Percentiles rank a stretch among this genome's conserved stretches.
Evolutionary conservation across 192 early-diverging fungal species (phyloP).

Genomic region (Dispira parvispora): DNA sequence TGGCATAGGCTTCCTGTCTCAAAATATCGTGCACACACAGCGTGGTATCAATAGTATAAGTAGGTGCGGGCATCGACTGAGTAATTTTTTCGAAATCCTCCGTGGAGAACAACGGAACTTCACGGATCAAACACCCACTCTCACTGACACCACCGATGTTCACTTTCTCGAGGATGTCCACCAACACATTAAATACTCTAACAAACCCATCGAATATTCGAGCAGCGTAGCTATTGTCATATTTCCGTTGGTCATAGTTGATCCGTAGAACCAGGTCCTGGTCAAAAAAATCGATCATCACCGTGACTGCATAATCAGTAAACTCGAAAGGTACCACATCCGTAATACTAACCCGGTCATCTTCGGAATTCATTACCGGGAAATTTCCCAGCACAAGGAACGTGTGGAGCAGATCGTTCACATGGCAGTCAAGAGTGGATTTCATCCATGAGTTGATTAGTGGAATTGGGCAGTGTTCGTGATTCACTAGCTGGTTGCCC

Average conservation of each 20-base stretch:
- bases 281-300: not conserved
- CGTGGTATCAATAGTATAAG: too few species aligned
- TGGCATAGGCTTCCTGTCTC: not conserved
- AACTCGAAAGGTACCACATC: not conserved
- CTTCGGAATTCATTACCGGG: not conserved
- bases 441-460: not conserved
- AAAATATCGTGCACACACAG: too few species aligned
- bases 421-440: not conserved
- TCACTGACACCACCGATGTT: not conserved
- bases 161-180: too few species aligned
- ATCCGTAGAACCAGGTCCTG: not conserved
- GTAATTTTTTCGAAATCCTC: not conserved
- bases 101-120: not conserved
- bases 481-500: not conserved
- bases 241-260: not conserved
- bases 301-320: not conserved
- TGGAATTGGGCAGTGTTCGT: not conserved
- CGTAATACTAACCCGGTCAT: not conserved
- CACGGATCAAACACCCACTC: not conserved
- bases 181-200: too few species aligned
- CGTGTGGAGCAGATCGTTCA: not conserved
- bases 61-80: not conserved
- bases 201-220: not conserved
- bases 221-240: not conserved
- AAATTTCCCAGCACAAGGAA: not conserved